Evolutionary conservation across 495 filamentous ascomycete genomes (phyloP).

Genomic region (Tuber umbilicatum): DNA sequence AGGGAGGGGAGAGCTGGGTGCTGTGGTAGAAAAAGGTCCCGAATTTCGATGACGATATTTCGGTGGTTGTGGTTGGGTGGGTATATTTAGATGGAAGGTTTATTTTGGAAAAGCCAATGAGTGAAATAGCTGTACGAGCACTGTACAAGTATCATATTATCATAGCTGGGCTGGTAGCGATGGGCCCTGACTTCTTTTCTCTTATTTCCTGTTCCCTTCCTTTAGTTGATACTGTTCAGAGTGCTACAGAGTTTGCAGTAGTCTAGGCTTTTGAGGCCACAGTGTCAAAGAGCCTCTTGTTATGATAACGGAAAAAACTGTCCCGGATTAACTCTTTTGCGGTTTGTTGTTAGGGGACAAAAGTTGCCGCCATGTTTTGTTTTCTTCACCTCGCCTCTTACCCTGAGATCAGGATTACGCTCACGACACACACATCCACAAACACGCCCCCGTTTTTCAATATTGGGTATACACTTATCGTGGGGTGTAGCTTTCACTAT

Average conservation of each 20-base stretch:
- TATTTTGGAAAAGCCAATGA: not conserved
- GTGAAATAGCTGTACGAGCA: not conserved
- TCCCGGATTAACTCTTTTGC: not conserved
- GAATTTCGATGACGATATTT: conserved; percentile 58
- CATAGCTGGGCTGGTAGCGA: not conserved
- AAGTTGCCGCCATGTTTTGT: conserved; percentile 1
- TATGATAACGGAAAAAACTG: not conserved
- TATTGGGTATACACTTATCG: not conserved
- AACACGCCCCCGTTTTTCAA: not conserved
- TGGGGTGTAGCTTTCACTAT: not conserved
- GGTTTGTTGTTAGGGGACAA: not conserved
- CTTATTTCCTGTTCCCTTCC: not conserved
- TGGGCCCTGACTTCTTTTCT: not conserved
- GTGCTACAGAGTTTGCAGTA: not conserved
- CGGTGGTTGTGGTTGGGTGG: conserved; percentile 53
- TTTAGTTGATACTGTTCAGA: not conserved
- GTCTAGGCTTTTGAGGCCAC: not conserved
- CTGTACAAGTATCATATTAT: not conserved
- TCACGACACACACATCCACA: not conserved
- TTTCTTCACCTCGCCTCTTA: not conserved
- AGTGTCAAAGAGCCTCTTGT: not conserved
- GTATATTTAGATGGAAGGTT: conserved; percentile 4
- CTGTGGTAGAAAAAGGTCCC: conserved; percentile 49
- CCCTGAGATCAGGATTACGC: not conserved
- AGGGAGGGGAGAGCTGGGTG: conserved; percentile 50